Evolutionary conservation across 495 filamentous ascomycete species (phyloP), one percentile per base, ranked within the genome.

Genomic region (Platismatia glauca): DNA sequence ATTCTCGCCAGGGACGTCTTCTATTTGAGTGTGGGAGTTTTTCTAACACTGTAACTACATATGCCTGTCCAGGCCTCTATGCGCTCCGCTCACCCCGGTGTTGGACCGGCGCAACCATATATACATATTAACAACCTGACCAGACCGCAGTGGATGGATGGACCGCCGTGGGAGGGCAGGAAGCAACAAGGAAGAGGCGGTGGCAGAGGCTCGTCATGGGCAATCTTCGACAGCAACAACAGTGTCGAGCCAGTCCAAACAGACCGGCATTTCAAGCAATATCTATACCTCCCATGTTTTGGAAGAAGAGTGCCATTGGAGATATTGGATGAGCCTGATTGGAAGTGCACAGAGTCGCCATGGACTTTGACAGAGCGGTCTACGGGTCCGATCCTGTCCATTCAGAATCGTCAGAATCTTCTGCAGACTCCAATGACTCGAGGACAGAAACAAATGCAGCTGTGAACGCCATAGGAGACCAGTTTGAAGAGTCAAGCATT

Each of bases 91-190:
- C n/a, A n/a, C n/a, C n/a, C n/a, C n/a, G n/a, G n/a, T n/a, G n/a
- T n/a, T n/a, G n/a, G n/a, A n/a, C n/a, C n/a, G n/a, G n/a, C n/a
- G n/a, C n/a, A n/a, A n/a, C n/a, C n/a, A n/a, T n/a, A n/a, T n/a
- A n/a, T n/a, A n/a, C n/a, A n/a, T n/a, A n/a, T n/a, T n/a, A n/a
- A n/a, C n/a, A n/a, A n/a, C n/a, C n/a, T n/a, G 75, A 90, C 91
- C 0, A 90, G 91, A 74, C 88, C 86, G 2, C 97, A 96, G 74
- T 86, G 85, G n/a, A 70, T 71, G 39, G 85, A 83, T 73, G 83
- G 76, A 74, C 9, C 35, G 22, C 18, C 0, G n/a, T 22, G 46
- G 31, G 38, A 38, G 31, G 20, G 29, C n/a, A n/a, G n/a, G n/a
- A n/a, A n/a, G n/a, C n/a, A n/a, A n/a, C n/a, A 37, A 5, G 13